Conservation (phyloP, 1,284 basidiomycete species). For the Fomes fomentarius region DNA sequence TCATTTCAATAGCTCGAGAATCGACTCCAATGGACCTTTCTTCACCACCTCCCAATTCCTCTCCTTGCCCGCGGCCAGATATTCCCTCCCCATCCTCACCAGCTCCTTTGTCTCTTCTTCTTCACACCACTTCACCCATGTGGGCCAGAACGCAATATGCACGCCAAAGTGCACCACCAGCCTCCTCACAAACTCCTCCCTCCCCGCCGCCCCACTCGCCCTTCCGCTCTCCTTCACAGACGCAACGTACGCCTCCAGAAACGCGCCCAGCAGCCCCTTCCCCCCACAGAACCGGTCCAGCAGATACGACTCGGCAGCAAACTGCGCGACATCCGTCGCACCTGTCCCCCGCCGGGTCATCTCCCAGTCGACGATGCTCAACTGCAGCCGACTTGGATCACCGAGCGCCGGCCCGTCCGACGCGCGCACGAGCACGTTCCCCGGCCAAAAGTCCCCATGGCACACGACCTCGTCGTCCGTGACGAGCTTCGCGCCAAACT, state of each 20-base stretch:
- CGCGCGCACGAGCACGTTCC: neutral
- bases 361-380: neutral
- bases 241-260: neutral
- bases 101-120: neutral
- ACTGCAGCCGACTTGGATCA: too few relatives aligned
- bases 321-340: neutral
- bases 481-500: neutral
- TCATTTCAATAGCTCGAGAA: neutral
- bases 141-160: neutral
- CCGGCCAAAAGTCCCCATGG: neutral
- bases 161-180: neutral
- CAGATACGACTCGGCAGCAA: neutral
- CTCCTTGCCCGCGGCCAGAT: neutral
- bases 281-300: neutral
- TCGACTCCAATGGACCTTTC: neutral
- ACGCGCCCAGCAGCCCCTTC: neutral
- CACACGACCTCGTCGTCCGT: neutral
- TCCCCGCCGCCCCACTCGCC: neutral
- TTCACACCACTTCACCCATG: neutral
- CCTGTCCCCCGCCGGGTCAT: neutral
- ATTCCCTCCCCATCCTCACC: neutral
- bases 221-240: neutral
- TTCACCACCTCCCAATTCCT: neutral
- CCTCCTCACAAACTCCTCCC: neutral
- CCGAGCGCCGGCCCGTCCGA: neutral